Base-by-base conservation (phyloP, 192 early-diverging fungal species). In the Borealophlyctis nickersoniae region DNA sequence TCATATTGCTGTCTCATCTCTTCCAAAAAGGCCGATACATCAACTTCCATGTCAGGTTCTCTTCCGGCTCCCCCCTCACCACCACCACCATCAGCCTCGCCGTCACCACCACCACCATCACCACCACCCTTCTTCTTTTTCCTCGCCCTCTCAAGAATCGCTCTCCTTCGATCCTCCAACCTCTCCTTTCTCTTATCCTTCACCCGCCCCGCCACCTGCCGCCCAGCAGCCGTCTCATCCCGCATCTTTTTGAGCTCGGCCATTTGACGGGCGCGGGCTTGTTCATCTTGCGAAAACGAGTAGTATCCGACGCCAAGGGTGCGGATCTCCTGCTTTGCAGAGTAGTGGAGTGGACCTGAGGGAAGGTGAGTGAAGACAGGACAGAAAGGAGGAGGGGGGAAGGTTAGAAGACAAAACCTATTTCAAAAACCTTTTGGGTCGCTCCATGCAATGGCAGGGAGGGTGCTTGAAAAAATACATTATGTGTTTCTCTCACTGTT, bases 271-370 rank as follows among this genome's bases (percentile, higher is more conserved):
- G 72, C 53, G 45, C 89, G 77, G 28, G 81, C 81, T 3, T 78
- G 72, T 50, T 87, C 87, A 29, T 87, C 76, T 63, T 83, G 74
- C 2, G 87, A 83, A 36, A 91, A 89, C 0, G 73, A 74, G 66
- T 89, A 90, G 62, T 85, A 88, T 0, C 83, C 88, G 1, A 83
- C 84, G 55, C 88, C 89, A 34, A 81, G 76, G 28, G 83, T 85
- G 56, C 89, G 70, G 31, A 82, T 73, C 63, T 91, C 89, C 29
- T 56, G 60, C 19, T 62, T 59, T 33, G 77, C 58, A 57, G 83
- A 72, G 58, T 72, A 85, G 69, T 82, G 78, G 19, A 24, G 24
- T 26, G 67, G 50, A 36, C 27, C 23, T 45, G 35, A 56, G 1
- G 24, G 32, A 33, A 48, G 9, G 29, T 30, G 26, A 57, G 13